These are phyloP conservation scores for Polymyxa betae DNA, from an alignment of 208 protist genomes.

Conservation along the genomic window DNA sequence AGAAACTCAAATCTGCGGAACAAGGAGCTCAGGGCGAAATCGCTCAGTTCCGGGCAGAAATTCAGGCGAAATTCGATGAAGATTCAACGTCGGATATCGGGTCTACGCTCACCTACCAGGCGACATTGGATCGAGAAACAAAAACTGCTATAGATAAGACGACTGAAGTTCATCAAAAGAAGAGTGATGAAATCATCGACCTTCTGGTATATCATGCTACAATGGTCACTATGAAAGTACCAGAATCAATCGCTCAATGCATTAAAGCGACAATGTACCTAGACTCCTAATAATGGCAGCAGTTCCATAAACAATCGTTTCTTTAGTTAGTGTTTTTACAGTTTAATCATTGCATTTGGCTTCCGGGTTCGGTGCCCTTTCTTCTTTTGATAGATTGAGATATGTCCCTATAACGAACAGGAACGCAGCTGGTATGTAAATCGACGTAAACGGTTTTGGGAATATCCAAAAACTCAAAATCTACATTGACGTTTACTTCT, in stretches of 20 bases:
- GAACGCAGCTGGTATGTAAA: not conserved
- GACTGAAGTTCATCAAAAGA: slow-evolving; percentile 1
- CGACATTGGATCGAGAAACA: not conserved
- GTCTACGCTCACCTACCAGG: not conserved
- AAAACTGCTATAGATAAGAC: slow-evolving; percentile 9
- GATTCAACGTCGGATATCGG: not conserved
- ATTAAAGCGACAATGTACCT: not conserved
- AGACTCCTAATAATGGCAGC: not conserved
- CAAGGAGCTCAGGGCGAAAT: not conserved
- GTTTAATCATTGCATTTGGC: not conserved
- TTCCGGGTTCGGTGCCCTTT: not conserved
- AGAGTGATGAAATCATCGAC: slow-evolving; percentile 4
- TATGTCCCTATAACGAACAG: not conserved
- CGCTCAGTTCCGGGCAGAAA: not conserved
- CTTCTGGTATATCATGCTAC: slow-evolving; percentile 37
- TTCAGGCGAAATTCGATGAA: not conserved
- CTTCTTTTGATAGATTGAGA: slow-evolving; percentile 8
- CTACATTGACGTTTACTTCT: not conserved
- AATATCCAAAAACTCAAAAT: not conserved
- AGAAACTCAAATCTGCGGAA: slow-evolving; percentile 41
- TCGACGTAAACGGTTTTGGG: slow-evolving; percentile 2
- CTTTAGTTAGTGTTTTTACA: not conserved
- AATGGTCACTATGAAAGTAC: slow-evolving; percentile 9
- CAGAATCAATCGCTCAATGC: slow-evolving; percentile 3
- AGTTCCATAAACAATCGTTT: not conserved